Base-by-base conservation (phyloP, 2,329 filamentous ascomycete species). In the Colletotrichum shisoi region DNA sequence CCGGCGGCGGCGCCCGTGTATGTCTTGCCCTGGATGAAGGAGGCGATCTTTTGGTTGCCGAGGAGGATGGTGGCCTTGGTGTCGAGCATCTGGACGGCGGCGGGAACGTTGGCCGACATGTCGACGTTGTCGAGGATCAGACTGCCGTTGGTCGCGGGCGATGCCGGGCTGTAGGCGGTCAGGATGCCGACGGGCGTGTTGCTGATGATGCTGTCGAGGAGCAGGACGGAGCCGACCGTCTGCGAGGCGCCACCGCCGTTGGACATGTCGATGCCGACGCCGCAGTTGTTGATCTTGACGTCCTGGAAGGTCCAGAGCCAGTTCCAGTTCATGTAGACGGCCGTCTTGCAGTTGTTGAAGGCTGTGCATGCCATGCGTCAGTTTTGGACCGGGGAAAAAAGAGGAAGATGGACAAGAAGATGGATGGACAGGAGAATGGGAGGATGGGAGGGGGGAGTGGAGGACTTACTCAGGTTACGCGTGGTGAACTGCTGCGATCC, bases 41-140 rank as follows among this genome's bases (percentile, higher is more conserved):
- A 89, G 2, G 81, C 76, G 66, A 97, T 84, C 70, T 88, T 85
- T 53, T 84, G 81, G 73, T 91, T 91, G 67, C 92, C 93, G 2
- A 82, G 79, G 37, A 97, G 85, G 51, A 97, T 81, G 1, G 82
- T 82, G 4, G 80, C 77, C 49, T 84, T 81, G 52, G 87, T 89
- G 69, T 80, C 82, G 21, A 81, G 77, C 71, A 85, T 84, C 70
- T 83, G 77, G 61, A 98, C 86, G 39, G 92, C 92, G 27, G 86
- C 83, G 7, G 85, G 83, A 61, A 91, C 87, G 62, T 87, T 89
- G 54, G 82, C 82, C 71, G 78, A 80, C 79, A 97, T 93, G 79
- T 97, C 93, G 40, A 96, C 92, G 72, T 97, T 97, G 80, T 97
- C 92, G 12, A 98, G 78, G 71, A 97, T 85, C 52, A 97, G 85